Base-by-base conservation (phyloP, 78 protist species). In the Dictyostelium purpureum region DNA sequence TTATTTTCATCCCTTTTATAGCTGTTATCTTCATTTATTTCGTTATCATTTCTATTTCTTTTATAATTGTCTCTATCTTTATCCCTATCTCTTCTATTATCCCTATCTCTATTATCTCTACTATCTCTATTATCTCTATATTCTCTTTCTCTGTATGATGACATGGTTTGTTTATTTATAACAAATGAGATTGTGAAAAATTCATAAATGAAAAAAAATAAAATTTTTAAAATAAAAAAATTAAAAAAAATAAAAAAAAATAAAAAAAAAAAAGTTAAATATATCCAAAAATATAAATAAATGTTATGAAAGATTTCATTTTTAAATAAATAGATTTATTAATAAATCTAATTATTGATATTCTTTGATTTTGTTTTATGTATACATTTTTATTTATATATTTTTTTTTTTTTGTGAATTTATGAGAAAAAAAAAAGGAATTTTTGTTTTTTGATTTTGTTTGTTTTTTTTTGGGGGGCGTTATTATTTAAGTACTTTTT, bases 1-100 rank as follows among this genome's bases (percentile, higher is more conserved):
- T 73, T 28, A 47, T 75, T 81, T 33, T 83, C 91, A 45, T 83
- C 74, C 40, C 24, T 33, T 65, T 79, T 35, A 31, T 26, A 74
- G 14, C 28, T 1, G 10, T 35, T 21, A 37, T 67, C 75, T 37
- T 26, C 37, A 14, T 38, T 38, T 67, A 2, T 67, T 37, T 59
- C n/a, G 28, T 28, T 1, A 59, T 59, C 69, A 59, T 59, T 33
- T 11, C 37, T 59, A 35, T 59, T 59, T 59, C 69, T 59, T 59
- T 59, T 59, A 59, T 59, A 31, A 26, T 28, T 7, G 12, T 28
- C n/a, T n/a, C n/a, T n/a, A n/a, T n/a, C n/a, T n/a, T n/a, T n/a
- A n/a, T n/a, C n/a, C n/a, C n/a, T n/a, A n/a, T n/a, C n/a, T n/a
- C n/a, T n/a, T n/a, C n/a, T n/a, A n/a, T n/a, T n/a, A n/a, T n/a